Conservation (phyloP, 1,139 yeast species). For the Geotrichum carabidarum region DNA sequence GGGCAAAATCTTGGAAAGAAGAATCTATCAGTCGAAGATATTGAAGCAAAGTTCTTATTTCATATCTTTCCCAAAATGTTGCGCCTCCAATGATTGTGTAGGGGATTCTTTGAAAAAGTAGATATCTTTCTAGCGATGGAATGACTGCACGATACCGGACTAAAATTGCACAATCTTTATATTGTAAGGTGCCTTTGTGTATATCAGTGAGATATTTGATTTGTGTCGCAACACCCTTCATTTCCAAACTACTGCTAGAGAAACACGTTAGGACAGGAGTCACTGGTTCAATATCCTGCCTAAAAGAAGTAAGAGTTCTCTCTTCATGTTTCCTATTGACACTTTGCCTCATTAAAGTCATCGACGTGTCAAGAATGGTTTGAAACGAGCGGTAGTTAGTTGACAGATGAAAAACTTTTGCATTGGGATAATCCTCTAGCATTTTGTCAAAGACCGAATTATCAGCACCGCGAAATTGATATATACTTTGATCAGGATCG, state of each 20-base stretch:
- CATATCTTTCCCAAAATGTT: slow-evolving; percentile 16
- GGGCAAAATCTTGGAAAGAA: slow-evolving; percentile 51
- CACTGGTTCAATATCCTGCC: not conserved
- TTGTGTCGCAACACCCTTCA: slow-evolving; percentile 53
- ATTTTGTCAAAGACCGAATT: slow-evolving; percentile 60
- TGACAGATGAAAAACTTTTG: slow-evolving; percentile 45
- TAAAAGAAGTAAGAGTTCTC: slow-evolving; percentile 13
- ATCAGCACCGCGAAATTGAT: slow-evolving; percentile 65
- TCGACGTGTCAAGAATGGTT: slow-evolving; percentile 61
- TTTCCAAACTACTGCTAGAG: slow-evolving; percentile 48
- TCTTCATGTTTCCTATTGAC: slow-evolving; percentile 23
- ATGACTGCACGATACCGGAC: slow-evolving; percentile 60
- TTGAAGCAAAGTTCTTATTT: slow-evolving; percentile 44
- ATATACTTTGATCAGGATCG: slow-evolving; percentile 94
- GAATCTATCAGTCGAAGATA: slow-evolving; percentile 58
- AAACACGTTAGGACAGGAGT: slow-evolving; percentile 38
- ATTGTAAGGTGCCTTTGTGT: slow-evolving; percentile 36
- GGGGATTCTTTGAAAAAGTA: slow-evolving; percentile 54
- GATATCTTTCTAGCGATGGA: slow-evolving; percentile 55
- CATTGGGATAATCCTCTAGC: slow-evolving; percentile 44
- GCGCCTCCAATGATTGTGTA: slow-evolving; percentile 43
- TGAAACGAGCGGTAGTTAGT: slow-evolving; percentile 79
- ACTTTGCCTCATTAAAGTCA: slow-evolving; percentile 62
- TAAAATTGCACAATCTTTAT: slow-evolving; percentile 63
- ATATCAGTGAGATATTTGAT: slow-evolving; percentile 37